Base-by-base conservation (phyloP, 2,329 filamentous ascomycete species). In the Hymenoscyphus scutula region DNA sequence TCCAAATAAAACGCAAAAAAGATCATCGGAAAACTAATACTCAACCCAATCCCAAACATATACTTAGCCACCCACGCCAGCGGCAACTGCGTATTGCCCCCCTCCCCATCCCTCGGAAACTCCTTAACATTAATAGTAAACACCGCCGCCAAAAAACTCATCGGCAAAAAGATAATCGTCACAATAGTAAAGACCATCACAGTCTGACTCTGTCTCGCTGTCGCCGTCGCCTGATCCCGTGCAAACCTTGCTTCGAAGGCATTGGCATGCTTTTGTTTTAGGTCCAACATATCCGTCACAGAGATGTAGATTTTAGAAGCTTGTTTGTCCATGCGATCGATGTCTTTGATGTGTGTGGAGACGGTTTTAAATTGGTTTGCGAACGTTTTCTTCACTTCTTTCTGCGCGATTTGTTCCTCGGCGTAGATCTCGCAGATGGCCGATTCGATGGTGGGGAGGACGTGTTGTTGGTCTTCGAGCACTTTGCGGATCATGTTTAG, bases 241-340 rank as follows among this genome's bases (percentile, higher is more conserved):
- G 70, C 69, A 59, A 71, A 72, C 8, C 69, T 65, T 2, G 70
- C 70, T 57, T 72, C 70, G 32, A 71, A 72, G n/a, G 67, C 68
- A 53, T 71, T 72, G 4, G 70, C 70, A 56, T 72, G 69, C 58
- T 72, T 72, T 53, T 72, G 70, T 53, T 71, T 69, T 15, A 71
- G 63, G 29, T 72, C 70, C 17, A 91, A 80, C 10, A 83, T 83
- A 65, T 92, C 87, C 70, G 90, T 87, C 55, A 97, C 81, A 48
- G 83, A 81, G 30, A 82, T 80, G 62, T 92, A 90, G 57, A 91
- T 87, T 62, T 83, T 81, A 73, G 97, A 91, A 75, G 96, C 89
- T 74, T 92, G 87, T 62, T 84, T 82, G 76, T 97, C 91, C 76
- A 96, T 86, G 66, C 87, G 88, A 65, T 91, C 88, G 13, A 70